Conservation (phyloP, 192 early-diverging fungal genomes). For the Coemansia asiatica region DNA sequence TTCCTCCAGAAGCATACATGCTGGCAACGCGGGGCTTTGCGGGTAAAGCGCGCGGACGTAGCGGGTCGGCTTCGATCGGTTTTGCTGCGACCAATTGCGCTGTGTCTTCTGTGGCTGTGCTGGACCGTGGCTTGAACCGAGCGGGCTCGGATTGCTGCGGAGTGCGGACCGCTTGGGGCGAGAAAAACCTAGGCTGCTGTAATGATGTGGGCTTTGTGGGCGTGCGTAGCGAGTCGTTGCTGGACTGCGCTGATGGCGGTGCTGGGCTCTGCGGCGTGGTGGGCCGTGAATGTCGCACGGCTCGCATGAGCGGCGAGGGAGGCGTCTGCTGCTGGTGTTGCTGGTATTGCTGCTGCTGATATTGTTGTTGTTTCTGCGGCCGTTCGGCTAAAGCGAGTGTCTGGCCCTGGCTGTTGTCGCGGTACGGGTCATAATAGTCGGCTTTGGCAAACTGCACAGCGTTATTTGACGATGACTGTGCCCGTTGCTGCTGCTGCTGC, state of each 20-base stretch:
- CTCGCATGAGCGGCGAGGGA: slow-evolving; percentile 52
- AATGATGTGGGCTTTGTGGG: neutral
- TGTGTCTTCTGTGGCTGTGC: slow-evolving; percentile 21
- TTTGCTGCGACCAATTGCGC: neutral
- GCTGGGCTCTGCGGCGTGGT: slow-evolving; percentile 30
- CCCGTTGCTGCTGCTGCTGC: slow-evolving; percentile 9
- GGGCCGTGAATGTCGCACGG: slow-evolving; percentile 45
- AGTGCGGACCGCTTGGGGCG: slow-evolving; percentile 1
- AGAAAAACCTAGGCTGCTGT: neutral
- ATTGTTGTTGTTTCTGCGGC: slow-evolving; percentile 6
- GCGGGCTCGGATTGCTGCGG: neutral
- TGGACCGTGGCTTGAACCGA: slow-evolving; percentile 38
- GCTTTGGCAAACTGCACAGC: slow-evolving; percentile 30
- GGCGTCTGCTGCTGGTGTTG: slow-evolving; percentile 13
- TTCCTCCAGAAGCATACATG: slow-evolving; percentile 22
- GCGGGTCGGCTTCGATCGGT: neutral
- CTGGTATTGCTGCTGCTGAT: slow-evolving; percentile 6
- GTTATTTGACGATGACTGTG: slow-evolving; percentile 17
- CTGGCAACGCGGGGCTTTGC: slow-evolving; percentile 34
- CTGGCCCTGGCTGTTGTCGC: slow-evolving; percentile 28
- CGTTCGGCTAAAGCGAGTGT: slow-evolving; percentile 12
- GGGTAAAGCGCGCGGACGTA: slow-evolving; percentile 5
- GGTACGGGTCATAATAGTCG: slow-evolving; percentile 54
- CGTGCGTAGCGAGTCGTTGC: slow-evolving; percentile 24
- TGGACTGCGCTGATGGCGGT: slow-evolving; percentile 19